A percentile compares a stretch with the other conserved stretches of the same genome.
Evolutionary conservation across 208 protist genomes (phyloP).

Genomic region (Trypanosoma brucei): DNA sequence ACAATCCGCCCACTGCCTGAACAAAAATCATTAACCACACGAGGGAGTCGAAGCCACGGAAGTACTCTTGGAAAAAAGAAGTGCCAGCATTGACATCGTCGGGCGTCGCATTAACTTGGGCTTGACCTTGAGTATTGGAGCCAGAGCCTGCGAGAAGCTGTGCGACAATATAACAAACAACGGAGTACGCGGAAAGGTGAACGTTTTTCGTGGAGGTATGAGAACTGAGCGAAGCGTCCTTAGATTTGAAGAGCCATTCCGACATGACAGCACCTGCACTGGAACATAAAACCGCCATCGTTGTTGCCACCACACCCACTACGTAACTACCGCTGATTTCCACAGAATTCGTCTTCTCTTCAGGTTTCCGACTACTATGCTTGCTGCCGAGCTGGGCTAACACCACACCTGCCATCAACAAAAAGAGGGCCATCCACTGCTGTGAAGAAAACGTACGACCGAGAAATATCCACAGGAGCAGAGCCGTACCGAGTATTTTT

Average conservation of each 20-base stretch:
- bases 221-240: constrained; percentile 22
- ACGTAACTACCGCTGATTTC: constrained; percentile 2
- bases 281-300: constrained; percentile 32
- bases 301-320: constrained; percentile 31
- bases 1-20: constrained; percentile 46
- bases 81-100: background rate
- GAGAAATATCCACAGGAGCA: constrained; percentile 38
- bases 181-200: constrained; percentile 26
- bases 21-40: constrained; percentile 58
- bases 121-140: background rate
- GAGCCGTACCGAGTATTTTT: constrained; percentile 47
- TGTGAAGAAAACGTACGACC: constrained; percentile 23
- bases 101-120: background rate
- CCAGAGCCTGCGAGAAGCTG: constrained; percentile 4
- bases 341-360: background rate
- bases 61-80: constrained; percentile 21
- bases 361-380: background rate
- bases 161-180: constrained; percentile 8
- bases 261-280: constrained; percentile 52
- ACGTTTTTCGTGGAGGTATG: constrained; percentile 18
- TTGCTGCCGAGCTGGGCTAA: constrained; percentile 32
- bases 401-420: constrained; percentile 34
- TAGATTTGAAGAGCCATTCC: constrained; percentile 61
- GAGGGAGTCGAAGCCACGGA: constrained; percentile 43
- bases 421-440: constrained; percentile 46